A percentile compares a stretch with the other conserved stretches of the same genome.
Conservation (phyloP, 75 land plant genomes). For the Ceratopteris richardii region DNA sequence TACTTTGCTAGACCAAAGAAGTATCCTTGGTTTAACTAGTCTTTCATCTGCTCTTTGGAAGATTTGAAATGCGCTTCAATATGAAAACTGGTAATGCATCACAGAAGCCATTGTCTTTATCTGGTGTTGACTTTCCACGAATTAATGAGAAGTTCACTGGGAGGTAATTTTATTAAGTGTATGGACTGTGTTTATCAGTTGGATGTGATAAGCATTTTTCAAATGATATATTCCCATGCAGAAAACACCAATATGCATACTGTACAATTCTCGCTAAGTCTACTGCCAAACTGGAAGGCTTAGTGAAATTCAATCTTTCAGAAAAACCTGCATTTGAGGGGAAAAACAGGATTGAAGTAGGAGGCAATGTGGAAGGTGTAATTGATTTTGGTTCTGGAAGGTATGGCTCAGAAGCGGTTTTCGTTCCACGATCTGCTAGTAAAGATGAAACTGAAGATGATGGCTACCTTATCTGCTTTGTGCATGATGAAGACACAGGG, state of each 20-base stretch:
- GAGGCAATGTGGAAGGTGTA: constrained; percentile 64
- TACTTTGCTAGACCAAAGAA: too few species aligned
- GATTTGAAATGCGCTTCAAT: constrained; percentile 92
- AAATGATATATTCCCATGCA: constrained; percentile 12
- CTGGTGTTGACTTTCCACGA: constrained; percentile 78
- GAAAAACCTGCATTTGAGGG: constrained; percentile 46
- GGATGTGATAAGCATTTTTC: not conserved
- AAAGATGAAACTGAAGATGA: constrained; percentile 70
- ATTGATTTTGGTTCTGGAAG: constrained; percentile 65
- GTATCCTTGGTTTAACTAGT: too few species aligned
- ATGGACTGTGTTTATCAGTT: not conserved
- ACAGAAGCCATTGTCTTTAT: constrained; percentile 57
- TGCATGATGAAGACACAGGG: constrained; percentile 81
- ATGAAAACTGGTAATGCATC: constrained; percentile 74
- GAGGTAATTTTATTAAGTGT: constrained; percentile 38
- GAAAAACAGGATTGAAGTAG: constrained; percentile 52
- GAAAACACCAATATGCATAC: constrained; percentile 77
- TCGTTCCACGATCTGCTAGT: constrained; percentile 61
- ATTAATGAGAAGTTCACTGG: constrained; percentile 86
- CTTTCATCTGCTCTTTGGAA: constrained; percentile 13
- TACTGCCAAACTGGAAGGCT: constrained; percentile 49
- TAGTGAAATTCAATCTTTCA: constrained; percentile 74
- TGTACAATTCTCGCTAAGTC: constrained; percentile 45
- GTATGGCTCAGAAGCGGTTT: constrained; percentile 81
- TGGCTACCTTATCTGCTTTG: constrained; percentile 87